A percentile compares a stretch with the other conserved stretches of the same genome.
Evolutionary conservation across 192 early-diverging fungal species (phyloP).

Genomic region (Entomortierella parvispora): DNA sequence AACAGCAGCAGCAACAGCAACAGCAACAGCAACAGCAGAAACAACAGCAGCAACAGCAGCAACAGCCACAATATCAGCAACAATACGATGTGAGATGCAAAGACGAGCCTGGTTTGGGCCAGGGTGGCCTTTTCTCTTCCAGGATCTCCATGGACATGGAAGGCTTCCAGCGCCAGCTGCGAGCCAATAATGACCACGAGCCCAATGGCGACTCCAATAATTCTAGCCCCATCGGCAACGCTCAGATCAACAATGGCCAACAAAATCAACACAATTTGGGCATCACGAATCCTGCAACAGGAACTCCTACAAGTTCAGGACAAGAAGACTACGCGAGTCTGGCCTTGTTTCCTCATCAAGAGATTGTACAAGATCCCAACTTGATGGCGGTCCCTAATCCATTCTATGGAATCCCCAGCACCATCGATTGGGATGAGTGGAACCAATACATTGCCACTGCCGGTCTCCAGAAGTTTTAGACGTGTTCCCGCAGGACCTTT

Average conservation of each 20-base stretch:
- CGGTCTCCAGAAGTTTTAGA: conserved; percentile 34
- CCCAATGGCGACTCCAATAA: not conserved
- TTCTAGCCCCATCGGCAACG: not conserved
- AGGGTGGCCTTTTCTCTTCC: not conserved
- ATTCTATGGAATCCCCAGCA: conserved; percentile 50
- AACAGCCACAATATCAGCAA: not conserved
- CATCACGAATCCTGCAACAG: not conserved
- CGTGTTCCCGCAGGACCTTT: no score
- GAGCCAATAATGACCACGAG: not conserved
- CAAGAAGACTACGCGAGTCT: conserved; percentile 22
- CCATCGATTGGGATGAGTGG: conserved; percentile 53
- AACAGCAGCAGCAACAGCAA: conserved; percentile 25
- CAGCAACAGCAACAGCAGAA: not conserved
- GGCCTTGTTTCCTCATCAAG: conserved; percentile 33
- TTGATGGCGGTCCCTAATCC: conserved; percentile 36
- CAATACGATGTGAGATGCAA: not conserved
- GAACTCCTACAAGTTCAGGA: not conserved
- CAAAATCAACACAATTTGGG: not conserved
- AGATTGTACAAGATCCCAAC: conserved; percentile 25
- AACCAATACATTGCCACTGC: conserved; percentile 47
- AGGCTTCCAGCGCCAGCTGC: no score
- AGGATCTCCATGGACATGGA: no score
- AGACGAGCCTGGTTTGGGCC: not conserved
- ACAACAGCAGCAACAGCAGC: conserved; percentile 13
- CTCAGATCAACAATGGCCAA: conserved; percentile 2